phyloP scores from a whole-genome alignment of 305 asterid species.

The Fraxinus latifolia region DNA sequence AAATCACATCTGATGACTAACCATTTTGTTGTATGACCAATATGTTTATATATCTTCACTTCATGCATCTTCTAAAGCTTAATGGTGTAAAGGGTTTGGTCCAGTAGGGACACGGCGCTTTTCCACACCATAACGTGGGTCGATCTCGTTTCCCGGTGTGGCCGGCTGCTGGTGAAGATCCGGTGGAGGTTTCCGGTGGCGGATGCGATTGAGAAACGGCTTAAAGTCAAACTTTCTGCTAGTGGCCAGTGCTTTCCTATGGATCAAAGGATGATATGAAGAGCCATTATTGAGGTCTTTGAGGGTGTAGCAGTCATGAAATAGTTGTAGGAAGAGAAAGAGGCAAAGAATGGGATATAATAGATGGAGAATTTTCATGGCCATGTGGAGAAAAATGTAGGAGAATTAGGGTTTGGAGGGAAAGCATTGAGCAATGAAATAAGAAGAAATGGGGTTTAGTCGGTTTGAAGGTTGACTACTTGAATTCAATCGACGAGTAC shows the following conservation, averaged over 20 bases:
- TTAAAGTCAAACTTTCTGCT: conserved; percentile 50
- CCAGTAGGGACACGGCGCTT: conserved; percentile 81
- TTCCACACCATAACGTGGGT: conserved; percentile 69
- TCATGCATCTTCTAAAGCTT: background rate
- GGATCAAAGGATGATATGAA: conserved; percentile 25
- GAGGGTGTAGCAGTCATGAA: conserved; percentile 38
- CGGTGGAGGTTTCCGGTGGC: conserved; percentile 21
- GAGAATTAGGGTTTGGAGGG: conserved; percentile 33
- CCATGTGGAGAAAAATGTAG: conserved; percentile 36
- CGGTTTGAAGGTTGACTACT: conserved; percentile 49
- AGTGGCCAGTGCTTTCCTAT: conserved; percentile 44
- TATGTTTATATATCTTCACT: background rate
- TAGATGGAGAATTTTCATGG: conserved; percentile 44
- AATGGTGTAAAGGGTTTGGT: conserved; percentile 81
- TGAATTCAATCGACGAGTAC: conserved; percentile 32
- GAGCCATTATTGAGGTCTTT: conserved; percentile 17
- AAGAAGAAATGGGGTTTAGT: conserved; percentile 36
- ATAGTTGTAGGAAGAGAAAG: conserved; percentile 34
- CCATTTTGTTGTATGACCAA: conserved; percentile 21
- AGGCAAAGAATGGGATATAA: conserved; percentile 36
- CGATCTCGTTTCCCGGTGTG: conserved; percentile 29
- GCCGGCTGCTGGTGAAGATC: conserved; percentile 3
- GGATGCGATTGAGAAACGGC: conserved; percentile 40
- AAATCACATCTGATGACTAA: conserved; percentile 22
- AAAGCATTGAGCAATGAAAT: conserved; percentile 65